phyloP scores from a whole-genome alignment of 331 rosid species.

The Telfairia occidentalis region DNA sequence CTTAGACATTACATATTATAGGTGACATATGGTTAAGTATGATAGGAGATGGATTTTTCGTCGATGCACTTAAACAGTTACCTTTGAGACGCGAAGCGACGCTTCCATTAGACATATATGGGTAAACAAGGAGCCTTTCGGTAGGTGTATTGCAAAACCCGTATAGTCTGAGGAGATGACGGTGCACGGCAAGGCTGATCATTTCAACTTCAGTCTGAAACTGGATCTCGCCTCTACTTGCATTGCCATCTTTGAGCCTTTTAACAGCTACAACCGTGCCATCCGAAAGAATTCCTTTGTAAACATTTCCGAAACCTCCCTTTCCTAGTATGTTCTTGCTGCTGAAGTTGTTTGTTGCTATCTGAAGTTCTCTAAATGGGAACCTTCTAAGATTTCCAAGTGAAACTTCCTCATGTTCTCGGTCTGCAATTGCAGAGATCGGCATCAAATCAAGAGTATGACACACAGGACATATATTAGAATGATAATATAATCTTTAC shows the following conservation, averaged over 20 bases:
- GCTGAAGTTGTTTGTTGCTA: constrained; percentile 84
- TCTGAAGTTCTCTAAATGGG: constrained; percentile 78
- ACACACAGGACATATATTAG: neutral
- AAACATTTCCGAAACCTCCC: constrained; percentile 91
- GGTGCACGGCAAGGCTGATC: constrained; percentile 91
- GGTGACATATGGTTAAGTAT: too few species aligned
- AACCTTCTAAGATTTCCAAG: constrained; percentile 85
- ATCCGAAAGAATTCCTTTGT: constrained; percentile 77
- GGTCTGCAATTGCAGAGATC: constrained; percentile 35
- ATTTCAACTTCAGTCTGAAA: constrained; percentile 99
- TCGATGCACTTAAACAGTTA: neutral
- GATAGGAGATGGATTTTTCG: neutral
- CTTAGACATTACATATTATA: neutral
- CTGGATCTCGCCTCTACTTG: constrained; percentile 84
- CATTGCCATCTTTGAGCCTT: constrained; percentile 88
- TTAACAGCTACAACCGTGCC: constrained; percentile 79
- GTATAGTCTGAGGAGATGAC: constrained; percentile 77
- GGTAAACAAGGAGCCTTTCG: constrained; percentile 86
- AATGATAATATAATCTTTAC: neutral
- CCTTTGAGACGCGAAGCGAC: constrained; percentile 96
- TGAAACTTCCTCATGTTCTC: constrained; percentile 56
- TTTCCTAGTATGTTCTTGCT: constrained; percentile 74
- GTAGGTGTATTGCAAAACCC: constrained; percentile 80
- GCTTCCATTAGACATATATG: constrained; percentile 94
- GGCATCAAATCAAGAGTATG: neutral